Evolutionary conservation across 768 basidiomycete genomes (phyloP), one percentile per base, ranked within the genome.

Genomic region (Tulasnella sp.): DNA sequence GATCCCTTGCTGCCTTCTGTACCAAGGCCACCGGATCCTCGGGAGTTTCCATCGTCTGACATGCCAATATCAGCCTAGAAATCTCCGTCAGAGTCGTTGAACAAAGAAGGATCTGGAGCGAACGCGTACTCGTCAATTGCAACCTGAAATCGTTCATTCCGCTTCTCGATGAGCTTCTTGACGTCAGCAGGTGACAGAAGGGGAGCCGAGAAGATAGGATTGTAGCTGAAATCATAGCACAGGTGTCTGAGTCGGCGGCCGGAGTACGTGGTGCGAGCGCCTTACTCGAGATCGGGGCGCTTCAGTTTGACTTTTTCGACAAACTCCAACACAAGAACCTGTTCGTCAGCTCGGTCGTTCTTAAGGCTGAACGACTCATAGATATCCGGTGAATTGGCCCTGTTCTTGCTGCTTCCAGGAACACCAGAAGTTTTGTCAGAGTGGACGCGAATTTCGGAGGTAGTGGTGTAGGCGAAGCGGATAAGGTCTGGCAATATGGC

Each of bases 401-500:
- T 79, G 36, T 72, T 71, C 0, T 69, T 69, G 9, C 77, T 72
- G 19, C 35, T 62, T 8, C 71, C 72, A 41, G 75, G 74, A 26
- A 74, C 75, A 73, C 81, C 74, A 29, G 37, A 72, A 22, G 39
- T 80, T 40, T 82, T 79, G 6, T 77, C 77, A 11, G 75, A 75
- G 69, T 89, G 84, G 69, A 89, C 83, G 12, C 85, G 85, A 14
- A 91, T 79, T 62, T 90, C 85, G 62, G 85, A 83, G 36, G 82
- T 80, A 70, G 90, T 87, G 74, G 90, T 88, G 77, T 94, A 95
- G 7, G 92, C 89, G 76, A 95, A 95, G 67, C 85, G 88, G 76
- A 96, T 82, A 44, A 92, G 81, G 72, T 90, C 87, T 0, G 94
- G 94, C 16, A 95, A 81, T n/a, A 96, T 83, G 9, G 91, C 87